These are phyloP conservation scores for Botryotinia narcissicola DNA, from an alignment of 2,329 filamentous ascomycete species.

Conservation along the genomic window DNA sequence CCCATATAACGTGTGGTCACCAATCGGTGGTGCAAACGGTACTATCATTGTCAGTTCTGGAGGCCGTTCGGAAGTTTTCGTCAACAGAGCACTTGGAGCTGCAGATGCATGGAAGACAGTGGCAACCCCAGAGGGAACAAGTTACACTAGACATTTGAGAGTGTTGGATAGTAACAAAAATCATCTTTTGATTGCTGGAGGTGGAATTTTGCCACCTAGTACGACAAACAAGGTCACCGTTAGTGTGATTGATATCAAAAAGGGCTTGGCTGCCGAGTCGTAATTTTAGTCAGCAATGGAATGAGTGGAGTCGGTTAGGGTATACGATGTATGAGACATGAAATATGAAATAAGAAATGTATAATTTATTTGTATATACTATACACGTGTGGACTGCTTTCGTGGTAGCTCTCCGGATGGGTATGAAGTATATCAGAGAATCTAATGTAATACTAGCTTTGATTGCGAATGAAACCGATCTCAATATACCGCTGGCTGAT, in stretches of 20 bases:
- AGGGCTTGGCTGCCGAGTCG: conserved; percentile 23
- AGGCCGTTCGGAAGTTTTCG: conserved; percentile 32
- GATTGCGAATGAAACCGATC: not conserved
- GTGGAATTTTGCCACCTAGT: conserved; percentile 33
- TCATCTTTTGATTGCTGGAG: conserved; percentile 37
- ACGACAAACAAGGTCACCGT: conserved; percentile 36
- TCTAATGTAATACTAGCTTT: not conserved
- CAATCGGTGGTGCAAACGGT: conserved; percentile 34
- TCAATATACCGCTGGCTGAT: not conserved
- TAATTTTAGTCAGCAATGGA: not conserved
- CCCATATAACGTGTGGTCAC: conserved; percentile 36
- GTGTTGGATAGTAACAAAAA: conserved; percentile 33
- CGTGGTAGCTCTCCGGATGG: not conserved
- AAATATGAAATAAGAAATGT: not conserved
- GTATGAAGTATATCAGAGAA: not conserved
- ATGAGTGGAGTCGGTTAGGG: not conserved
- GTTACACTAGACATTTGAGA: conserved; percentile 36
- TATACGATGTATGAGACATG: not conserved
- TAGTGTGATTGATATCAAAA: conserved; percentile 35
- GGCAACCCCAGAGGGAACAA: conserved; percentile 30
- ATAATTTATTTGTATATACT: not conserved
- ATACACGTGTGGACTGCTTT: not conserved
- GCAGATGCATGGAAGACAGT: conserved; percentile 34
- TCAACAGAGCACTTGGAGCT: conserved; percentile 35
- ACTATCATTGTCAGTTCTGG: conserved; percentile 37